These are phyloP conservation scores for Colletotrichum orbiculare DNA, from an alignment of 2,329 filamentous ascomycete genomes.

Conservation along the genomic window DNA sequence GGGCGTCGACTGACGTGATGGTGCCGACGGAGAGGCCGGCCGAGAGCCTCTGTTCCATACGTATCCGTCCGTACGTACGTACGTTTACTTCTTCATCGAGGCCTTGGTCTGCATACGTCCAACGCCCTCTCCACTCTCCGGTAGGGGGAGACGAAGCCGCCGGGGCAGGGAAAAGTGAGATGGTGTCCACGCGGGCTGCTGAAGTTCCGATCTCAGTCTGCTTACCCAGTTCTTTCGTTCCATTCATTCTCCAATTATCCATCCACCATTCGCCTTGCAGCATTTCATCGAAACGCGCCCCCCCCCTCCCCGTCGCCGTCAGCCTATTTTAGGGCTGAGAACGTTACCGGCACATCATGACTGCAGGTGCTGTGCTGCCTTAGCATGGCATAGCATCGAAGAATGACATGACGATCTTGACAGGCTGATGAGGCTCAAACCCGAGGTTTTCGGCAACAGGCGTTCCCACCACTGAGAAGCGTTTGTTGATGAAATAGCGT, in stretches of 20 bases:
- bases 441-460: neutral
- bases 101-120: neutral
- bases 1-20: conserved; percentile 25
- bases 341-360: conserved; percentile 8
- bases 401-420: conserved; percentile 7
- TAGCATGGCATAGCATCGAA: conserved; percentile 9
- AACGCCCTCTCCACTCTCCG: conserved; percentile 16
- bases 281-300: neutral
- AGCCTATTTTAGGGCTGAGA: conserved; percentile 29
- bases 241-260: conserved; percentile 6
- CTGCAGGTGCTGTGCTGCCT: conserved; percentile 28
- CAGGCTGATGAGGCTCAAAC: conserved; percentile 20
- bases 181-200: neutral
- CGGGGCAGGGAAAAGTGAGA: conserved; percentile 4
- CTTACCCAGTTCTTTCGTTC: conserved; percentile 3
- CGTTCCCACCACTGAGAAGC: neutral
- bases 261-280: conserved; percentile 4
- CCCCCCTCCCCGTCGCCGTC: conserved; percentile 5
- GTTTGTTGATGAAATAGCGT: neutral
- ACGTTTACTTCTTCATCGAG: conserved; percentile 2
- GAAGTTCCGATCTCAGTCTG: neutral
- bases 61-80: neutral
- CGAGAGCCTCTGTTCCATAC: too few relatives aligned
- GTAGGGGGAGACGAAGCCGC: neutral
- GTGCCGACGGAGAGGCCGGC: conserved; percentile 6